Evolutionary conservation across 805 yeast genomes (phyloP), one percentile per base, ranked within the genome.

Genomic region (Candida koratica): DNA sequence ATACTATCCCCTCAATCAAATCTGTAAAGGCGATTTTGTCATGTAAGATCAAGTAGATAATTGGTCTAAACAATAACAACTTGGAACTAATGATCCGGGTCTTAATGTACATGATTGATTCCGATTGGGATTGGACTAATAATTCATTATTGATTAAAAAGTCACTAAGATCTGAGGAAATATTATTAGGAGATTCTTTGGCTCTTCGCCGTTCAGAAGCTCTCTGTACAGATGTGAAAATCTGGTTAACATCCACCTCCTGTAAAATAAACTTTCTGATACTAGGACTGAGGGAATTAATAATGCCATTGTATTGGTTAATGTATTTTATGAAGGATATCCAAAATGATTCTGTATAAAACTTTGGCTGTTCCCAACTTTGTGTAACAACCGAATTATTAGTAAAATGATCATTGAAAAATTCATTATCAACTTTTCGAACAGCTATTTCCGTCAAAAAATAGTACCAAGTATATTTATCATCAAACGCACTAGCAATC

Each of bases 401-500:
- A 38, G 45, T 59, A 50, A 64, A 46, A 17, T 8, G 10, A 8
- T 20, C 23, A 10, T 20, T 20, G 23, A 20, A 20, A 20, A 20
- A 20, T 20, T 42, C 49, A 44, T 64, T 64, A 38, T 64, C 71
- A 13, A 63, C 53, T 44, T 64, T 63, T 18, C 69, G 44, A 13
- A 61, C 59, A 0, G 71, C 71, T 5, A 61, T 52, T 39, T 64
- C 71, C 0, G 68, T 64, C 27, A 64, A 45, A 38, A 56, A 64
- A 32, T 42, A 64, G 44, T 60, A 61, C 71, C 69, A 64, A 15
- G 64, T 50, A 38, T 58, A 55, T 32, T 47, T 45, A 29, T 51
- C 57, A 28, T 56, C 58, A 25, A 41, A 50, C 18, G 43, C 46
- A 5, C 45, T 36, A 3, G 67, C 62, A 17, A 59, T 34, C 20